Evolutionary conservation across 768 basidiomycete genomes (phyloP).

Genomic region (Galerina marginata): DNA sequence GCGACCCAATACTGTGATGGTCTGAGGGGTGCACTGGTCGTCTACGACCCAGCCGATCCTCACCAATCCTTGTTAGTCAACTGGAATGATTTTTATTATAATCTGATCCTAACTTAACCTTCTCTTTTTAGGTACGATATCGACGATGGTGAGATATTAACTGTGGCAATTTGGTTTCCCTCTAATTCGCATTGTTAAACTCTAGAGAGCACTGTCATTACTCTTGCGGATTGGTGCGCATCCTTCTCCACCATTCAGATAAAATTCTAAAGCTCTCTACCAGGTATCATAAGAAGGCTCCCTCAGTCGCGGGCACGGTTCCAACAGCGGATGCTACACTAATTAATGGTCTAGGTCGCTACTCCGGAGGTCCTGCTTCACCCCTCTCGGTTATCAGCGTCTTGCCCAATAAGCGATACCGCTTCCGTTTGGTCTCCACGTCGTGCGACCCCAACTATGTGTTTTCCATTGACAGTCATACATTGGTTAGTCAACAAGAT

Average conservation of each 20-base stretch:
- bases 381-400: conserved; percentile 47
- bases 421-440: conserved; percentile 54
- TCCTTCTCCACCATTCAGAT: neutral
- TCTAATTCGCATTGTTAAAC: neutral
- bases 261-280: neutral
- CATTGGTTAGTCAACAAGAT: conserved; percentile 28
- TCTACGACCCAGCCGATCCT: conserved; percentile 49
- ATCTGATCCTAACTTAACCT: neutral
- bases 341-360: conserved; percentile 58
- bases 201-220: conserved; percentile 48
- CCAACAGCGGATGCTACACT: conserved; percentile 40
- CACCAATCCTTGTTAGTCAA: conserved; percentile 26
- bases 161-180: neutral
- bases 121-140: conserved; percentile 37
- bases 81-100: neutral
- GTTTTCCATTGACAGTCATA: conserved; percentile 53
- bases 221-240: conserved; percentile 43
- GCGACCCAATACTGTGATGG: conserved; percentile 64
- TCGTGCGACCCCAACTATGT: conserved; percentile 50
- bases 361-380: conserved; percentile 36
- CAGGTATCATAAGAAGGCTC: conserved; percentile 38
- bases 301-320: conserved; percentile 27
- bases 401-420: conserved; percentile 41
- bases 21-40: conserved; percentile 51
- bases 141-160: conserved; percentile 21